These are phyloP conservation scores for Fusarium sp. DNA, from an alignment of 2,329 filamentous ascomycete species.

Conservation along the genomic window DNA sequence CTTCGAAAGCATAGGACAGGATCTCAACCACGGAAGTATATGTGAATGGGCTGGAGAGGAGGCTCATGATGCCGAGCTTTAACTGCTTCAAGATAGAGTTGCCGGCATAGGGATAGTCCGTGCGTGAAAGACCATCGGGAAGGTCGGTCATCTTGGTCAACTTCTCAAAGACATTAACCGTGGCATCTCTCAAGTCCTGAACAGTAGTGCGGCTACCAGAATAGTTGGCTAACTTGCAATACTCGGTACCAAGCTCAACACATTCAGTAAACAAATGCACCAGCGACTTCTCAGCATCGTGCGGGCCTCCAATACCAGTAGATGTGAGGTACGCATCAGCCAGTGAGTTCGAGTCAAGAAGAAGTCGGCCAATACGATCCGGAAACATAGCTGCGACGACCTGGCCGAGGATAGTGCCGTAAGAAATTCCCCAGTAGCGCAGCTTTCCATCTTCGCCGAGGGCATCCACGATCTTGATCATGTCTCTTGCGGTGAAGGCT, in stretches of 20 bases:
- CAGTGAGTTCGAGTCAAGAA: constrained; percentile 36
- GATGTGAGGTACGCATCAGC: constrained; percentile 25
- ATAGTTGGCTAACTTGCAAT: constrained; percentile 27
- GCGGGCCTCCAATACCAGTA: constrained; percentile 11
- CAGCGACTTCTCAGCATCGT: constrained; percentile 24
- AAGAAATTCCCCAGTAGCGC: constrained; percentile 49
- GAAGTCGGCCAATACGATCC: constrained; percentile 34
- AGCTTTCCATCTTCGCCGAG: constrained; percentile 50
- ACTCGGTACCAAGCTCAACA: constrained; percentile 16
- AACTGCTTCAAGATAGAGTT: constrained; percentile 17
- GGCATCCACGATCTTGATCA: constrained; percentile 54
- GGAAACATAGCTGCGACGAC: constrained; percentile 40
- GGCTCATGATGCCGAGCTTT: constrained; percentile 21
- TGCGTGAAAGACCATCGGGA: constrained; percentile 4
- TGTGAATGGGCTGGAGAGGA: background rate
- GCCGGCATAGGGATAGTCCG: constrained; percentile 7
- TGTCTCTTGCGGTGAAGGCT: constrained; percentile 52
- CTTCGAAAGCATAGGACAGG: constrained; percentile 3
- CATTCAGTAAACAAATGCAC: constrained; percentile 28
- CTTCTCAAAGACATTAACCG: constrained; percentile 9
- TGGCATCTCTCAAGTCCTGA: constrained; percentile 13
- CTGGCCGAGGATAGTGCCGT: constrained; percentile 38
- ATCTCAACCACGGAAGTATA: constrained; percentile 14
- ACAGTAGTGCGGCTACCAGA: constrained; percentile 19
- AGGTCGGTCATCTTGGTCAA: background rate